A percentile compares a stretch with the other conserved stretches of the same genome.
These are phyloP conservation scores for Saccharomycopsis synnaedendra DNA, from an alignment of 805 yeast genomes.

Conservation along the genomic window DNA sequence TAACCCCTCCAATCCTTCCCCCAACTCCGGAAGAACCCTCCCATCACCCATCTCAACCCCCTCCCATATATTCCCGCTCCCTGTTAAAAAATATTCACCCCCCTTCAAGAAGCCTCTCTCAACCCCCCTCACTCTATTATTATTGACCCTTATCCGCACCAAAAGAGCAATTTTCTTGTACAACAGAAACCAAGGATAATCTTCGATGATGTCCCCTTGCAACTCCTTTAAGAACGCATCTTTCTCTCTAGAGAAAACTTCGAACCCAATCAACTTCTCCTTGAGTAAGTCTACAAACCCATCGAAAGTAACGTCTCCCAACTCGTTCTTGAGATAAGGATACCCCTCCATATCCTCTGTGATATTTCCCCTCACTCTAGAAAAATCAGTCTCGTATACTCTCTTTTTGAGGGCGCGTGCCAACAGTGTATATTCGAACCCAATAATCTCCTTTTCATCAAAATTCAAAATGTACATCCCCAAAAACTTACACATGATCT, in stretches of 20 bases:
- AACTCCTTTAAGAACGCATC: constrained; percentile 38
- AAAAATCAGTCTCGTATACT: neutral
- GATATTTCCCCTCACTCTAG: neutral
- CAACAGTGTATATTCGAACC: constrained; percentile 7
- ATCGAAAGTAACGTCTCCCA: neutral
- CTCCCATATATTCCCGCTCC: neutral
- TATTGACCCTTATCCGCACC: constrained; percentile 9
- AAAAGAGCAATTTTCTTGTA: constrained; percentile 42
- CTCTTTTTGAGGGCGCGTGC: neutral
- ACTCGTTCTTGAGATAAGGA: neutral
- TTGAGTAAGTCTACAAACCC: neutral
- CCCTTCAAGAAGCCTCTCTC: neutral
- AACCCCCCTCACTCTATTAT: neutral
- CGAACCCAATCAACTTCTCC: constrained; percentile 15
- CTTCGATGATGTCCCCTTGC: constrained; percentile 41
- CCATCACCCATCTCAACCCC: too few relatives aligned
- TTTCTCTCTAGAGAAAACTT: constrained; percentile 26
- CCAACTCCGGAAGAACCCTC: too few relatives aligned
- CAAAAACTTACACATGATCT: constrained; percentile 44
- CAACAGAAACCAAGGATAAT: constrained; percentile 69
- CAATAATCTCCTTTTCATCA: constrained; percentile 46
- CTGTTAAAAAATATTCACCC: neutral
- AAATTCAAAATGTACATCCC: constrained; percentile 44
- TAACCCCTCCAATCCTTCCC: too few relatives aligned
- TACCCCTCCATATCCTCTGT: neutral